Base-by-base conservation (phyloP, 768 basidiomycete genomes). In the Phanerochaete carnosa region DNA sequence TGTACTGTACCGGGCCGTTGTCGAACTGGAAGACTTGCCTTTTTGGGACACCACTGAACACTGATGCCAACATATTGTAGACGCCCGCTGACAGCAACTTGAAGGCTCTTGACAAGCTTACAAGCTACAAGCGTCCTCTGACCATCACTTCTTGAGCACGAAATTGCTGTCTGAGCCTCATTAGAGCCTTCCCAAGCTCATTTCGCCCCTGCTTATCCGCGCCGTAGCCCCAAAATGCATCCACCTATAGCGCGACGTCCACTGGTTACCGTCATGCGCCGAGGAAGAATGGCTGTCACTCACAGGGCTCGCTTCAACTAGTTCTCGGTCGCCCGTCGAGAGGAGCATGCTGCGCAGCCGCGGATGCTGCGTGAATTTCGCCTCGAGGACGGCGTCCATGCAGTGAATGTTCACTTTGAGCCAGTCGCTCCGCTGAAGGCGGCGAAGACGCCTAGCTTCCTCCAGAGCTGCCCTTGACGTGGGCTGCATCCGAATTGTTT, bases 181-280 rank as follows among this genome's bases (percentile, higher is more conserved):
- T 81, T 11, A 90, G 78, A 12, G 85, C 84, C 69, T 86, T 88
- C 43, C 89, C 89, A 35, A 91, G 81, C 70, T 91, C 87, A 63
- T 91, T 91, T 35, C 83, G 81, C 29, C 89, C 90, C 65, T 77
- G 74, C 23, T 79, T 74, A 69, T 90, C 86, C 45, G 80, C 75
- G 5, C 89, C 89, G 62, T 85, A 72, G 23, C 89, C 89, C 88
- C 89, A 91, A 72, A 89, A 89, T 35, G 86, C 77, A 70, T 91
- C 90, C 65, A 26, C 25, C 39, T 63, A 39, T 58, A 25, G 35
- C n/a, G 23, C 19, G 26, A 11, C 12, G 12, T 19, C n/a, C 22
- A 19, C 15, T 47, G 25, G 30, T n/a, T 26, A 51, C 9, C 22
- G 32, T 23, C 32, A 30, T 16, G 22, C 15, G 1, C 2, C 28